Percentiles rank a stretch among this genome's conserved stretches.
phyloP scores from a whole-genome alignment of 1,284 basidiomycete species.

The Moesziomyces globuligerus region DNA sequence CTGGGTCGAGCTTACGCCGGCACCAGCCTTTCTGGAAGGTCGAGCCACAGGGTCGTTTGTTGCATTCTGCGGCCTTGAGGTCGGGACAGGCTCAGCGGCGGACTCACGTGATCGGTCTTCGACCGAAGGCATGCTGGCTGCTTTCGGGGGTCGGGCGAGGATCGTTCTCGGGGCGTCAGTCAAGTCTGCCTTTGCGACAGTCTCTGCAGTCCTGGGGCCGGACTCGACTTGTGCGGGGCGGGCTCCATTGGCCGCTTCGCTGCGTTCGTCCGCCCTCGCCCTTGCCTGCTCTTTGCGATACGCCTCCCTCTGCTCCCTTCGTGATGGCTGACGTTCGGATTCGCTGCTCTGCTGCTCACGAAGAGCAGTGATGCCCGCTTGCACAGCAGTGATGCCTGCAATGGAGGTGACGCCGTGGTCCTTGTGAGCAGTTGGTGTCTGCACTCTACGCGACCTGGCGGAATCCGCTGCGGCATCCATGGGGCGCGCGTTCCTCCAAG shows the following conservation, averaged over 20 bases:
- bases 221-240: constrained; percentile 1
- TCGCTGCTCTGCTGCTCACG: no score
- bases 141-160: constrained; percentile 20
- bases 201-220: constrained; percentile 1
- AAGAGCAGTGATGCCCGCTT: no score
- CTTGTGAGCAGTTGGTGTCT: constrained; percentile 3
- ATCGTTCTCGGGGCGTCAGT: constrained; percentile 27
- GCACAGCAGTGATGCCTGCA: not conserved
- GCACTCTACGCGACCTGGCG: constrained; percentile 9
- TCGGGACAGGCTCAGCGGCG: not conserved
- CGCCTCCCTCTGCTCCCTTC: constrained; percentile 7
- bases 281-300: constrained; percentile 7
- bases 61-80: constrained; percentile 6
- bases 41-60: constrained; percentile 7
- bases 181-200: not conserved
- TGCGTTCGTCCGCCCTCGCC: constrained; percentile 5
- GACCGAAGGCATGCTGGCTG: constrained; percentile 5
- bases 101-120: constrained; percentile 3
- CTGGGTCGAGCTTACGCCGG: constrained; percentile 10
- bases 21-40: not conserved
- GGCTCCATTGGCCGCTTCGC: not conserved
- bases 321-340: constrained; percentile 11
- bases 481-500: constrained; percentile 34
- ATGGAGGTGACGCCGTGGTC: not conserved
- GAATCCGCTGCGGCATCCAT: constrained; percentile 1